Percentiles rank a stretch among this genome's conserved stretches.
Conservation (phyloP, 192 early-diverging fungal genomes). For the Coemansia sp. region DNA sequence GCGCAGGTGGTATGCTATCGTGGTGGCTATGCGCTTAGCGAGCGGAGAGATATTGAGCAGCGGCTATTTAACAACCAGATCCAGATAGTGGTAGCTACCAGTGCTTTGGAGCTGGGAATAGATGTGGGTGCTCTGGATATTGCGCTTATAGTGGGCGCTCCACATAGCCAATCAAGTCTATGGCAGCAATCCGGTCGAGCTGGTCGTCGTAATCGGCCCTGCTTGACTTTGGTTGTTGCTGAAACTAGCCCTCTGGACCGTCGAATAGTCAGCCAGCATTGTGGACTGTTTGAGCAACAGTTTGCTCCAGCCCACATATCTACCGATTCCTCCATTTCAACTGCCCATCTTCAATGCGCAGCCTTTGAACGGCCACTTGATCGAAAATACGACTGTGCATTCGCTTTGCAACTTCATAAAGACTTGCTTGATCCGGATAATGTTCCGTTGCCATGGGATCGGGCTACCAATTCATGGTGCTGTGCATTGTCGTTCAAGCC, state of each 20-base stretch:
- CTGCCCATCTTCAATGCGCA: constrained; percentile 71
- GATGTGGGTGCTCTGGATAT: constrained; percentile 73
- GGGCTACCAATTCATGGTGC: constrained; percentile 5
- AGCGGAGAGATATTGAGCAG: constrained; percentile 69
- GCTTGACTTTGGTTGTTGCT: constrained; percentile 60
- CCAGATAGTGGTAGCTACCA: constrained; percentile 67
- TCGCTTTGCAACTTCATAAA: neutral
- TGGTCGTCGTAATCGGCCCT: constrained; percentile 57
- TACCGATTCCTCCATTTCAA: constrained; percentile 26
- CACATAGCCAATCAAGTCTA: constrained; percentile 31
- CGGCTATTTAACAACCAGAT: constrained; percentile 65
- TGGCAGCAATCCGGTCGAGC: constrained; percentile 78
- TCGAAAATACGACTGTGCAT: neutral
- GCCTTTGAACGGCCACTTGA: constrained; percentile 58
- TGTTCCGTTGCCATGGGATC: constrained; percentile 17
- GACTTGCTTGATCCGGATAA: neutral
- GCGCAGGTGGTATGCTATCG: constrained; percentile 65
- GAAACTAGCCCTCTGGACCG: constrained; percentile 61
- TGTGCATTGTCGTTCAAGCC: constrained; percentile 24
- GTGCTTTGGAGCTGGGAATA: constrained; percentile 79
- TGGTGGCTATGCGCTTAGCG: constrained; percentile 64
- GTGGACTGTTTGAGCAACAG: constrained; percentile 53
- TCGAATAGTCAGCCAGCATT: constrained; percentile 31
- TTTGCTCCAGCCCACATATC: constrained; percentile 42
- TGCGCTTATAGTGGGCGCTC: constrained; percentile 74